phyloP scores from a whole-genome alignment of 1,284 basidiomycete genomes.

The Heterobasidion parviporum region DNA sequence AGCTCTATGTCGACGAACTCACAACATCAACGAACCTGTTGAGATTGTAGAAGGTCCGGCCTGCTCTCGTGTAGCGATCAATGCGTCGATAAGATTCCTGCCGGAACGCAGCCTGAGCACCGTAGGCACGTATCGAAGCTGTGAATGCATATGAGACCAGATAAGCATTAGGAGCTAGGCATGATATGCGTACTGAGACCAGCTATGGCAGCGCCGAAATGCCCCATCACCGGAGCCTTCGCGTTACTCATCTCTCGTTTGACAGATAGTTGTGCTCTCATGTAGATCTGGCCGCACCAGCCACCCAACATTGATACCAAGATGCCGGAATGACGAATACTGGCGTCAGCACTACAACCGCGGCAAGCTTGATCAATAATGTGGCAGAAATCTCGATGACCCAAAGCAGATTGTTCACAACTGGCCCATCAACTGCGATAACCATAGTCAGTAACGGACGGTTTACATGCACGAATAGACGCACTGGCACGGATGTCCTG shows the following conservation, averaged over 20 bases:
- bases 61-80: conserved; percentile 37
- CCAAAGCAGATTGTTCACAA: conserved; percentile 16
- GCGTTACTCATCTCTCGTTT: conserved; percentile 73
- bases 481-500: conserved; percentile 41
- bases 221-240: conserved; percentile 57
- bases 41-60: conserved; percentile 44
- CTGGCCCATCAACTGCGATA: conserved; percentile 22
- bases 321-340: conserved; percentile 29
- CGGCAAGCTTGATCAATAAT: conserved; percentile 32
- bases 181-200: conserved; percentile 48
- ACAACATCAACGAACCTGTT: conserved; percentile 31
- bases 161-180: neutral
- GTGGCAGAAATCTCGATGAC: conserved; percentile 21
- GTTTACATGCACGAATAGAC: neutral
- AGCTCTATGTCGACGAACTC: neutral
- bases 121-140: conserved; percentile 59
- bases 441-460: neutral
- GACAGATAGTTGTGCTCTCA: conserved; percentile 67
- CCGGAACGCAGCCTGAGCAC: conserved; percentile 39
- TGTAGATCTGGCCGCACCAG: conserved; percentile 46
- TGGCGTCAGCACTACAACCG: conserved; percentile 40
- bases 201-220: conserved; percentile 60
- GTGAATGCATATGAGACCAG: neutral
- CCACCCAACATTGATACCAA: conserved; percentile 36
- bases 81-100: conserved; percentile 36